Conservation (phyloP, 2,329 filamentous ascomycete species). For the Verticillium zaregamsianum region DNA sequence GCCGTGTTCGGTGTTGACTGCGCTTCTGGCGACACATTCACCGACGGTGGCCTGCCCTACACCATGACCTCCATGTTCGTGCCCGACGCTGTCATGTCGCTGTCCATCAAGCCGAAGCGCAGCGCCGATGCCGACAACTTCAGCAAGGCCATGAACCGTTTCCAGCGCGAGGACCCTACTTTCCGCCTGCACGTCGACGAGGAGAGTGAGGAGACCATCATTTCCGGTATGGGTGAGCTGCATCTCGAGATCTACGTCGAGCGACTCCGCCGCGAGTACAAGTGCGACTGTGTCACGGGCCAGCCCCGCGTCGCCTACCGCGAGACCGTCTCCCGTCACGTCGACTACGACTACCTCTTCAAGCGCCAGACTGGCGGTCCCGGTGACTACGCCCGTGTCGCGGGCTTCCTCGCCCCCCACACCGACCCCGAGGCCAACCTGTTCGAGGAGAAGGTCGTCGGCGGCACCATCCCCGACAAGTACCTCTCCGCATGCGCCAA, state of each 20-base stretch:
- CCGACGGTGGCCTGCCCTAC: conserved; percentile 87
- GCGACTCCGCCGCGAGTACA: conserved; percentile 94
- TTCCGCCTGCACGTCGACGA: conserved; percentile 91
- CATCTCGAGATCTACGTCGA: conserved; percentile 98
- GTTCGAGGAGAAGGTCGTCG: conserved; percentile 84
- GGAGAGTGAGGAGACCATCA: conserved; percentile 95
- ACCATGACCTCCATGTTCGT: conserved; percentile 98
- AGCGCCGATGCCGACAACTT: conserved; percentile 91
- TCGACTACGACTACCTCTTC: conserved; percentile 87
- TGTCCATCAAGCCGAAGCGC: conserved; percentile 95
- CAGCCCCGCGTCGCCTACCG: conserved; percentile 96
- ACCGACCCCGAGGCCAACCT: conserved; percentile 67
- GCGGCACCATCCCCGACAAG: conserved; percentile 92
- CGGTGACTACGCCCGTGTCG: conserved; percentile 90
- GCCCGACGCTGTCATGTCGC: conserved; percentile 94
- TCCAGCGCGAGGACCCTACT: conserved; percentile 96
- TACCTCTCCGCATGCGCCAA: conserved; percentile 93
- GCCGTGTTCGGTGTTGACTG: conserved; percentile 98
- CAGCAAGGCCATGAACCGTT: conserved; percentile 97
- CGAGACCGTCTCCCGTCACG: conserved; percentile 78
- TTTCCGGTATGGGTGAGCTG: conserved; percentile 96
- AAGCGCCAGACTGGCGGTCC: conserved; percentile 95
- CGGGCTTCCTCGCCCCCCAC: conserved; percentile 87
- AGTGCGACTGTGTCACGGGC: conserved; percentile 91
- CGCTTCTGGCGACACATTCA: conserved; percentile 96